Evolutionary conservation across 345 rosid species (phyloP).

Genomic region (Acer saccharum): DNA sequence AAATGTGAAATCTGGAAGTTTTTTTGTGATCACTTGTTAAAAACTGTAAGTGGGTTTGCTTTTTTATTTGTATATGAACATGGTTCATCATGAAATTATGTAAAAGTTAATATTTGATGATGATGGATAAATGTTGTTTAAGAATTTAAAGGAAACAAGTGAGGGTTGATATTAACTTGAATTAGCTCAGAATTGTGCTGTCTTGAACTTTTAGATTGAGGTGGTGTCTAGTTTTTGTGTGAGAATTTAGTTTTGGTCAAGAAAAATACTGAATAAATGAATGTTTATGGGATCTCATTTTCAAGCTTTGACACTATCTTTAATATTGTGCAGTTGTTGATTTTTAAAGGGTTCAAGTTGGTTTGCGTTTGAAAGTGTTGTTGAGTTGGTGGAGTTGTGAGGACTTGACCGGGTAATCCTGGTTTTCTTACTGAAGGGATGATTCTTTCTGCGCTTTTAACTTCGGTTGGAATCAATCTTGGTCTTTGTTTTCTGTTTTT

Average conservation of each 20-base stretch:
- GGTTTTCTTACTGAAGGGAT: conserved; percentile 27
- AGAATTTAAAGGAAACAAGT: not conserved
- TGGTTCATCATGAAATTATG: not conserved
- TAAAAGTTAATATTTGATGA: too few species aligned
- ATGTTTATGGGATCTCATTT: not conserved
- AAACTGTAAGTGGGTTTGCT: not conserved
- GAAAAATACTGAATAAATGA: not conserved
- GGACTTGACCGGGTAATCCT: not conserved
- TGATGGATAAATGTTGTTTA: not conserved
- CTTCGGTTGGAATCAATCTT: conserved; percentile 96
- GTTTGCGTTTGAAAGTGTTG: not conserved
- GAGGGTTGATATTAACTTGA: not conserved
- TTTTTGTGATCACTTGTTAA: not conserved
- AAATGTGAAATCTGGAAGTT: not conserved
- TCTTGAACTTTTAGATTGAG: not conserved
- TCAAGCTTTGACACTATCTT: not conserved
- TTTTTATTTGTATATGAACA: not conserved
- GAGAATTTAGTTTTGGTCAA: not conserved
- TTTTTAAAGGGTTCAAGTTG: not conserved
- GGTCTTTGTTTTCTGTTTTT: conserved; percentile 79
- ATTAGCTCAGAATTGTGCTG: not conserved
- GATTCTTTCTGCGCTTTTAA: conserved; percentile 84
- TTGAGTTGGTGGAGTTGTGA: not conserved
- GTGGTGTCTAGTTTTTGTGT: not conserved
- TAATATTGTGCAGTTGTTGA: not conserved